Evolutionary conservation across 75 land plant species (phyloP).

Genomic region (Picea glauca): DNA sequence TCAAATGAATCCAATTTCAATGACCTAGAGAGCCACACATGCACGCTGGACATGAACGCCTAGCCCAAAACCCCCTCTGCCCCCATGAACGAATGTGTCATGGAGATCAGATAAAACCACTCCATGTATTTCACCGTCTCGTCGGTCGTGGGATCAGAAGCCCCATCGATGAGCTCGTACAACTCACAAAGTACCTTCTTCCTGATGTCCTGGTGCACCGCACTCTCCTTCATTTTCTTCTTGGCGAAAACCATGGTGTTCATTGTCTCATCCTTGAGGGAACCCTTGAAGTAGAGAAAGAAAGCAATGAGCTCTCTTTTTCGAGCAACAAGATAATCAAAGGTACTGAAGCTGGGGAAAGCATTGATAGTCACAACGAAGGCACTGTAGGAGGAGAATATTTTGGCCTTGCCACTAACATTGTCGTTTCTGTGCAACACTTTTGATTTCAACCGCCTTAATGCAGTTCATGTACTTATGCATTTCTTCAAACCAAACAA

Average conservation of each 20-base stretch:
- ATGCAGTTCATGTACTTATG: too few species aligned
- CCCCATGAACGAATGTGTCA: constrained; percentile 73
- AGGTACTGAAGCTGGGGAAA: too few species aligned
- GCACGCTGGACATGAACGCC: constrained; percentile 41
- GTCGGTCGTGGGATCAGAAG: constrained; percentile 38
- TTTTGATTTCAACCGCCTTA: too few species aligned
- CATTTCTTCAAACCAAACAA: too few species aligned
- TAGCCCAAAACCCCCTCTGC: constrained; percentile 61
- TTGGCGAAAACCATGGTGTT: constrained; percentile 35
- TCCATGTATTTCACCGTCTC: constrained; percentile 75
- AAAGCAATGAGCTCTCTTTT: too few species aligned
- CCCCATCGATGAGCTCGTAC: constrained; percentile 45
- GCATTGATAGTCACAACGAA: too few species aligned
- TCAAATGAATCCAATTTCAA: not conserved
- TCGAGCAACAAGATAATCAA: too few species aligned
- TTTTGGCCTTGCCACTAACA: too few species aligned
- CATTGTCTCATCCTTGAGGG: constrained; percentile 22
- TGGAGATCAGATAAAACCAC: constrained; percentile 80
- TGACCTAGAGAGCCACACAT: constrained; percentile 47
- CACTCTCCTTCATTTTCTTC: constrained; percentile 29
- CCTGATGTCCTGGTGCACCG: constrained; percentile 35
- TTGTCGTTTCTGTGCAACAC: too few species aligned
- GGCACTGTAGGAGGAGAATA: too few species aligned
- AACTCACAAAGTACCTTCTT: constrained; percentile 58
- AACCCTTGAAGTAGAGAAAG: constrained; percentile 32